Conservation (phyloP, 306 rosid species). For the Amphicarpaea edgeworthii region DNA sequence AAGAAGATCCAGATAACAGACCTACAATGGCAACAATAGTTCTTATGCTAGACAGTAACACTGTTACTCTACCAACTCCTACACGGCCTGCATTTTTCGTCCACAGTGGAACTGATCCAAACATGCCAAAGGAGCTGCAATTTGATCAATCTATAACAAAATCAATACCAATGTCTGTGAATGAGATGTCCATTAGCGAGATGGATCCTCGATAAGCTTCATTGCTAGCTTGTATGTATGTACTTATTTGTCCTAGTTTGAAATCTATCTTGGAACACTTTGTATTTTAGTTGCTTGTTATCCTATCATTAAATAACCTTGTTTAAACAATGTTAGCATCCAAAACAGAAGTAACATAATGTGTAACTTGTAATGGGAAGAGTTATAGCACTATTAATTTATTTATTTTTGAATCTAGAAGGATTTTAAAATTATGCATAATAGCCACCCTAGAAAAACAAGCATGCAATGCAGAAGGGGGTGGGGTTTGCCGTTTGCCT, state of each 20-base stretch:
- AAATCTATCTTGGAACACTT: background rate
- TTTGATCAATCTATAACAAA: constrained; percentile 28
- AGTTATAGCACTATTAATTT: background rate
- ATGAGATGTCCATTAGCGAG: constrained; percentile 44
- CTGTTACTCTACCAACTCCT: constrained; percentile 43
- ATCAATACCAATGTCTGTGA: constrained; percentile 24
- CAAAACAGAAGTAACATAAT: background rate
- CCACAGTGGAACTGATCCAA: constrained; percentile 34
- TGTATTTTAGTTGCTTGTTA: constrained; percentile 18
- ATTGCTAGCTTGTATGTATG: background rate
- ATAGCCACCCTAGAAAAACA: constrained; percentile 7
- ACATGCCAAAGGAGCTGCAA: constrained; percentile 31
- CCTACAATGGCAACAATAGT: constrained; percentile 52
- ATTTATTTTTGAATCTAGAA: background rate
- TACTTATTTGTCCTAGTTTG: constrained; percentile 6
- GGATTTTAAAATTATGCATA: background rate
- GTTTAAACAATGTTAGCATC: background rate
- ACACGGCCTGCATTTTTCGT: constrained; percentile 39
- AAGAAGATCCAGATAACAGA: constrained; percentile 49
- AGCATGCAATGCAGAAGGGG: background rate
- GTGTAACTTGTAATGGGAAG: background rate
- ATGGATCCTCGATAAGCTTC: constrained; percentile 43
- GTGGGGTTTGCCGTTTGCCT: background rate
- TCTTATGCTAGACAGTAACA: constrained; percentile 43
- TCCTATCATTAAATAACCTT: background rate